A percentile compares a stretch with the other conserved stretches of the same genome.
phyloP scores from a whole-genome alignment of 148 eudicot species.

The Bassia scoparia region DNA sequence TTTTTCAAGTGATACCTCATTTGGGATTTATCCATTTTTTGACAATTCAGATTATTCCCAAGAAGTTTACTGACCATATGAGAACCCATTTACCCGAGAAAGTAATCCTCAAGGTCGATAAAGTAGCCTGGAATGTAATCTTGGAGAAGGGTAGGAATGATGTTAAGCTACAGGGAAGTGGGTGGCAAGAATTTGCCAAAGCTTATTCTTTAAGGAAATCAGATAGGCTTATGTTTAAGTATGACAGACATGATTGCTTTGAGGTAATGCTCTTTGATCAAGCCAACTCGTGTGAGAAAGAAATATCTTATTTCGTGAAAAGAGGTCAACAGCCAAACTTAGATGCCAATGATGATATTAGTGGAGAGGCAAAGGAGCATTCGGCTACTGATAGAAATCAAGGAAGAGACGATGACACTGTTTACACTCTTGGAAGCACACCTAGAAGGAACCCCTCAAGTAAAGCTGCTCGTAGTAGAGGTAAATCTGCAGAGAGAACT shows the following conservation, averaged over 20 bases:
- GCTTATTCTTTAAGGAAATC: conserved; percentile 22
- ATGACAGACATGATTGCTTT: conserved; percentile 19
- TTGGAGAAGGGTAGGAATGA: conserved; percentile 15
- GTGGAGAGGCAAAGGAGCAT: background rate
- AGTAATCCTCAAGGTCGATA: conserved; percentile 15
- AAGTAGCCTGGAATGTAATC: conserved; percentile 13
- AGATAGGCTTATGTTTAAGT: conserved; percentile 17
- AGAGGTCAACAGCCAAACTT: conserved; percentile 8
- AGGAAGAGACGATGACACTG: background rate
- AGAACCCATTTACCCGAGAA: conserved; percentile 16
- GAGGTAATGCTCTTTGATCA: conserved; percentile 24
- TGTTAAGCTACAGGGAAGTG: conserved; percentile 10
- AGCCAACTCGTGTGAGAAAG: conserved; percentile 19
- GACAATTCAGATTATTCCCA: conserved; percentile 21
- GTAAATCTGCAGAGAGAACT: background rate
- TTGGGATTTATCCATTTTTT: background rate
- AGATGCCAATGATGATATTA: background rate
- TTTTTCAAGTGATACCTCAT: background rate
- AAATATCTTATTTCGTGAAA: conserved; percentile 23
- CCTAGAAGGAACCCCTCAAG: background rate
- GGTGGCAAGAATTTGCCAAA: conserved; percentile 25
- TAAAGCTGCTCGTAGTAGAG: conserved; percentile 2
- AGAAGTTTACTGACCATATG: conserved; percentile 23
- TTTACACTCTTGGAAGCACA: background rate
- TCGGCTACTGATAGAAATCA: background rate